Conservation (phyloP, 768 basidiomycete genomes). For the Epithele typhae region DNA sequence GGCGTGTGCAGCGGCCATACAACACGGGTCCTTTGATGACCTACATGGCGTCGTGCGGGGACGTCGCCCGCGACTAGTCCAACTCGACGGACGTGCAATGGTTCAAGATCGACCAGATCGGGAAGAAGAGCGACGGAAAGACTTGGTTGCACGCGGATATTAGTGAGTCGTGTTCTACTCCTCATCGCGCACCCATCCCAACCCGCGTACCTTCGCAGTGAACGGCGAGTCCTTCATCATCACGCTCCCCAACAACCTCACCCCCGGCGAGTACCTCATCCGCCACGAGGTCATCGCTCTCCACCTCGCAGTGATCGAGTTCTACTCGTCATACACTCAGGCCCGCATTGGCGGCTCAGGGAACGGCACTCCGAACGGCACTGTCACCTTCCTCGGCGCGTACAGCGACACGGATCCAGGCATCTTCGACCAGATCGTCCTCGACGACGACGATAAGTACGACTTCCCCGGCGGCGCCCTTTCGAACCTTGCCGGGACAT, state of each 20-base stretch:
- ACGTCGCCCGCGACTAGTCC: slow-evolving; percentile 49
- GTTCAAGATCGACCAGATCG: too few species aligned
- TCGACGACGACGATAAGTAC: slow-evolving; percentile 20
- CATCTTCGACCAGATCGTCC: slow-evolving; percentile 51
- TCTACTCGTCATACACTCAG: slow-evolving; percentile 71
- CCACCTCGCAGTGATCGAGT: slow-evolving; percentile 72
- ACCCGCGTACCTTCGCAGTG: slow-evolving; percentile 7
- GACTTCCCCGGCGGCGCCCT: slow-evolving; percentile 26
- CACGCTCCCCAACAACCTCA: slow-evolving; percentile 39
- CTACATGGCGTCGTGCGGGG: slow-evolving; percentile 65
- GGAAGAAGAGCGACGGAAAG: too few species aligned
- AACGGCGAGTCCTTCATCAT: slow-evolving; percentile 24
- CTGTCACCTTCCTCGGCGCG: slow-evolving; percentile 65
- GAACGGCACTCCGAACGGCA: slow-evolving; percentile 46
- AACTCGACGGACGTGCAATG: too few species aligned
- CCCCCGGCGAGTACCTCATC: too few species aligned
- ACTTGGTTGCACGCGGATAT: slow-evolving; percentile 26
- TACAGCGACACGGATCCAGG: slow-evolving; percentile 73
- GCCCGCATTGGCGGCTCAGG: too few species aligned
- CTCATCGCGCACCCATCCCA: not conserved
- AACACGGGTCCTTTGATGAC: too few species aligned
- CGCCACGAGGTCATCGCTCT: slow-evolving; percentile 79
- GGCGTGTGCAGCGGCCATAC: too few species aligned
- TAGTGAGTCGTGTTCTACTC: slow-evolving; percentile 14
- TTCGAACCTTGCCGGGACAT: slow-evolving; percentile 23